A percentile compares a stretch with the other conserved stretches of the same genome.
Conservation (phyloP, 2,329 filamentous ascomycete species). For the Colletotrichum theobromicola region DNA sequence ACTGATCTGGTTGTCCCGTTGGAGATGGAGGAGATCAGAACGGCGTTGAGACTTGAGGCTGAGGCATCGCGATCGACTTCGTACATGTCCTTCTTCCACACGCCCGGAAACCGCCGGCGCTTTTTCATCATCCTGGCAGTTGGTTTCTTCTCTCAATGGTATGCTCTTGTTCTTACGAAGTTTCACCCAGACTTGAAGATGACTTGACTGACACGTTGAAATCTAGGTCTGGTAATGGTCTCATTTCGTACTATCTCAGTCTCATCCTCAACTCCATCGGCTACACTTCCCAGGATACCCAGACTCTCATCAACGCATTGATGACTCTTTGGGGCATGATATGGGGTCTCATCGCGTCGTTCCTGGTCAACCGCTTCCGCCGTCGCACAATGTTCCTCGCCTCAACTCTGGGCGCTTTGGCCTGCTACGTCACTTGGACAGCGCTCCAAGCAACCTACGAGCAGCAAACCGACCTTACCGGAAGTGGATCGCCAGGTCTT, state of each 20-base stretch:
- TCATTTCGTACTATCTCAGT: constrained; percentile 43
- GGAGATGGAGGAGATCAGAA: constrained; percentile 20
- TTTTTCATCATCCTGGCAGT: constrained; percentile 50
- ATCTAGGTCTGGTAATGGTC: constrained; percentile 34
- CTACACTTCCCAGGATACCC: constrained; percentile 25
- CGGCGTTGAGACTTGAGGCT: constrained; percentile 16
- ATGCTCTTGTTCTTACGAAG: background rate
- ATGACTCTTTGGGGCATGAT: constrained; percentile 22
- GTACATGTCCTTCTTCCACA: constrained; percentile 25
- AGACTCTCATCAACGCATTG: constrained; percentile 36
- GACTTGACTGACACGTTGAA: constrained; percentile 26
- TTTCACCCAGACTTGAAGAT: background rate
- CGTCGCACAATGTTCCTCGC: constrained; percentile 26
- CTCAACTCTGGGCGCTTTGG: constrained; percentile 35
- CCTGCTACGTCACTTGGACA: constrained; percentile 22
- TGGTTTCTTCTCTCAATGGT: constrained; percentile 48
- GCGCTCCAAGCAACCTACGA: constrained; percentile 20
- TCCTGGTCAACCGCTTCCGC: constrained; percentile 30
- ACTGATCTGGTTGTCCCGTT: constrained; percentile 54
- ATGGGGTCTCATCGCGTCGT: constrained; percentile 30
- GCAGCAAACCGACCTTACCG: constrained; percentile 23
- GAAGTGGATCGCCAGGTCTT: background rate
- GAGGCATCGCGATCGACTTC: constrained; percentile 19
- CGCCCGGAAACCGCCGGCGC: constrained; percentile 36
- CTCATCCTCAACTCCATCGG: constrained; percentile 39